Base-by-base conservation (phyloP, 208 protist species). In the Crithidia acanthocephali region DNA sequence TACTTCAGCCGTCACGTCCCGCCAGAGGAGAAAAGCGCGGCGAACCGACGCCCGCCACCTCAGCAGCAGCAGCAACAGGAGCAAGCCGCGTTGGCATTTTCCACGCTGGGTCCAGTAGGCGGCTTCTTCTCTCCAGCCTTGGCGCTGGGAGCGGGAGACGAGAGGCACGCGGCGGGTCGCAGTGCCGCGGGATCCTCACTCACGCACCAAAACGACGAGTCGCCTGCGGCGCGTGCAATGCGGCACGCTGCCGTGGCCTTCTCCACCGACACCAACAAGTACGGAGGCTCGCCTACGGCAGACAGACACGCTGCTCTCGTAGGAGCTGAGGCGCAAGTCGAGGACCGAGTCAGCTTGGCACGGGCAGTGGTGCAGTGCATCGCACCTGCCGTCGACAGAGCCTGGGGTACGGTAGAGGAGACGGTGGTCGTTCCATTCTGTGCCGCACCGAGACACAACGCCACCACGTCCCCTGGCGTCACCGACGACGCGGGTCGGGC, bases 331-430 rank as follows among this genome's bases (percentile, higher is more conserved):
- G 45, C 59, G n/a, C 68, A 58, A 30, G 37, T 33, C 16, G 77
- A 75, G 25, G 74, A 80, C 59, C 62, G 69, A 20, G 45, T 53
- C 32, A 25, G 28, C 60, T n/a, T 84, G 55, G 72, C 79, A 11
- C 68, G 68, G 10, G 68, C 66, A 1, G 53, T 81, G 22, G 61
- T 79, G n/a, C 57, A 61, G 53, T 62, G 65, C 50, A n/a, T 82
- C 27, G 32, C 51, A 23, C n/a, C 59, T 28, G 77, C 64, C 2
- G 80, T 85, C n/a, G 68, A 85, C 28, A 57, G 27, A 9, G 75
- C 74, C 16, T 85, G 80, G 80, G 8, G n/a, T 13, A 20, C 16
- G 13, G 65, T 85, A 32, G 61, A 76, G 52, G 58, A 61, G 51
- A 47, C 35, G 3, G 48, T 68, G 22, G 48, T 74, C 23, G 25